Evolutionary conservation across 1,139 yeast genomes (phyloP), one percentile per base, ranked within the genome.

Genomic region (Sugiyamaella paludigena): DNA sequence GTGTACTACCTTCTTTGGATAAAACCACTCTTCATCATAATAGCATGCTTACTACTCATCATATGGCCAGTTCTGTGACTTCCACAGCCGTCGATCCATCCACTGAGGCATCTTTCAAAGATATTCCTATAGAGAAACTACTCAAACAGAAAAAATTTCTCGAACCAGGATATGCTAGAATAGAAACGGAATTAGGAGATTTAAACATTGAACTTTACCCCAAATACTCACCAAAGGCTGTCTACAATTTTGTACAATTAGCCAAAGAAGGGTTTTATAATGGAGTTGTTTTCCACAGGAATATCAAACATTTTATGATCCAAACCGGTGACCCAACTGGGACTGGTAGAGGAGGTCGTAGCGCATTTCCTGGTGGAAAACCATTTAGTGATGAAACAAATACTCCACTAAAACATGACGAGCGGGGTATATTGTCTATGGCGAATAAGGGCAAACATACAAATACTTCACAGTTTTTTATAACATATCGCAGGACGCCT

Each of bases 341-440:
- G 1, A 69, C 74, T 29, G 80, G 78, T 1, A 61, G 73, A 2
- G 76, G 80, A 4, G 75, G 78, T 29, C 57, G 13, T 37, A 61
- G 59, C 48, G 65, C 56, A 12, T 58, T 54, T 55, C 64, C 48
- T 16, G 62, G 55, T 50, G 72, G 72, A 13, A 64, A 65, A 47
- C 62, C 64, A n/a, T 74, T 77, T 52, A 64, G 66, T 15, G 79
- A 76, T 52, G 81, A 77, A 51, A 58, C 63, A n/a, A 87, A 87
- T 78, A 87, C 88, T 62, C 67, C 77, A 61, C 79, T 81, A 74
- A 84, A 72, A 66, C 96, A 87, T 75, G 80, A 79, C 70, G 81
- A 76, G 63, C 84, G 95, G 58, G 96, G 96, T 67, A 77, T 84
- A 63, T 73, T 88, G 65, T 83, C 92, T 36, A 82, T 86, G 88